A percentile compares a stretch with the other conserved stretches of the same genome.
These are phyloP conservation scores for Rhizophora mangle DNA, from an alignment of 345 rosid genomes.

Conservation along the genomic window DNA sequence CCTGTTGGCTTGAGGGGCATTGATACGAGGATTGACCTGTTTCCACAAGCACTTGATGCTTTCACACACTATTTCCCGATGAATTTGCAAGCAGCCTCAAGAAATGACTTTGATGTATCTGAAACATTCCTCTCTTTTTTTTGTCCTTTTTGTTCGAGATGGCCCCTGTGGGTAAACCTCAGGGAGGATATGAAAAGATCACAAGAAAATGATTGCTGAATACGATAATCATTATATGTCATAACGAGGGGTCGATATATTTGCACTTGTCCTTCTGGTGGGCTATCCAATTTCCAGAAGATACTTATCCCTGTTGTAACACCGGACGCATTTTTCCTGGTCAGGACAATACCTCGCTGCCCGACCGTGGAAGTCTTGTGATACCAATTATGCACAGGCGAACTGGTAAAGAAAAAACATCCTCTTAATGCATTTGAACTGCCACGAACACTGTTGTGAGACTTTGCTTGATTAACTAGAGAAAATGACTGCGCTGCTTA, in stretches of 20 bases:
- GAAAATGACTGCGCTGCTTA: neutral
- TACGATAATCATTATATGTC: neutral
- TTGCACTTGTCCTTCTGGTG: neutral
- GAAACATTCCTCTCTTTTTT: too few relatives aligned
- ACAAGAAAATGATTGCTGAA: neutral
- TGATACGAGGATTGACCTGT: conserved; percentile 51
- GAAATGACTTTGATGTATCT: neutral
- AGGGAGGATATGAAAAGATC: neutral
- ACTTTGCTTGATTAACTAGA: conserved; percentile 1
- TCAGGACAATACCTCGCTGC: neutral
- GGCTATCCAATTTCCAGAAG: neutral
- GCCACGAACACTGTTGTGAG: neutral
- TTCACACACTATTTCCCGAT: conserved; percentile 40
- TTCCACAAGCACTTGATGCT: conserved; percentile 27
- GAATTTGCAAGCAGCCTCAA: neutral
- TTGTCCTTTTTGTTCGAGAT: neutral
- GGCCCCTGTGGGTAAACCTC: neutral
- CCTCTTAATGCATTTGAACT: neutral
- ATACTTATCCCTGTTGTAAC: too few relatives aligned
- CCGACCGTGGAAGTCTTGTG: neutral
- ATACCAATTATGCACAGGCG: neutral
- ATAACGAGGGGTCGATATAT: neutral
- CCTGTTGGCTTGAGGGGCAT: conserved; percentile 43
- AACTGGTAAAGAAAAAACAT: neutral
- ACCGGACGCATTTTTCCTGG: too few relatives aligned